These are phyloP conservation scores for Remersonia thermophila DNA, from an alignment of 2,329 filamentous ascomycete species.

Conservation along the genomic window DNA sequence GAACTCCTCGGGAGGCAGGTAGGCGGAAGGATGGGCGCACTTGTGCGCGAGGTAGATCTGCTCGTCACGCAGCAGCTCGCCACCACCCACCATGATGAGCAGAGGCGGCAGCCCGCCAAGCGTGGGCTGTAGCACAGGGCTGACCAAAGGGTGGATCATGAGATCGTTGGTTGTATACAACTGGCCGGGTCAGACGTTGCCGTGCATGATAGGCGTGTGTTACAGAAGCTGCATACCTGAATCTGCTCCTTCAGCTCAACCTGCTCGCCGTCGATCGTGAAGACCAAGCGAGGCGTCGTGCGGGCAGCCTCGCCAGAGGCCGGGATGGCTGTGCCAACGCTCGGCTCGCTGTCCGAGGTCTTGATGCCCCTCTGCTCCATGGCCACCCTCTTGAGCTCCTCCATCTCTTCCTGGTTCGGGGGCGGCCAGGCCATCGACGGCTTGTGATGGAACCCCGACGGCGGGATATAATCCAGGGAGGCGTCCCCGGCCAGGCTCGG, in stretches of 20 bases:
- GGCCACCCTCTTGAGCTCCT: constrained; percentile 38
- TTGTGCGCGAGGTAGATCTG: constrained; percentile 95
- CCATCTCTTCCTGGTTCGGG: constrained; percentile 64
- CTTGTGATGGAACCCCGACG: constrained; percentile 78
- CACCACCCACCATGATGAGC: constrained; percentile 75
- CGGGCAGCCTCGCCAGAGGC: constrained; percentile 14
- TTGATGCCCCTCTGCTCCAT: constrained; percentile 18
- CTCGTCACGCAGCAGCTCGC: constrained; percentile 82
- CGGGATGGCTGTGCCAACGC: constrained; percentile 9
- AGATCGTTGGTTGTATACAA: constrained; percentile 74
- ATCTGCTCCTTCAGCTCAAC: constrained; percentile 82
- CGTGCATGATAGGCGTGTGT: too few species aligned
- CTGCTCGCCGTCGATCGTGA: constrained; percentile 58
- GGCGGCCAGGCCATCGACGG: constrained; percentile 90
- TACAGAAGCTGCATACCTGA: constrained; percentile 44
- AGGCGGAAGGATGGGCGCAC: constrained; percentile 69
- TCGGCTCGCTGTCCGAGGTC: constrained; percentile 3
- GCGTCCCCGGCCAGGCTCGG: constrained; percentile 69
- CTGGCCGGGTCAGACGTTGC: constrained; percentile 19
- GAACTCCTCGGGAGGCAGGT: constrained; percentile 53
- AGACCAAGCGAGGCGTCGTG: constrained; percentile 33
- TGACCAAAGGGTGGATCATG: constrained; percentile 77
- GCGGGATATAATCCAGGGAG: constrained; percentile 76
- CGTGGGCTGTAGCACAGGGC: constrained; percentile 74
- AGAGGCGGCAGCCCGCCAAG: constrained; percentile 82